Conservation (phyloP, 805 yeast genomes). For the Torulaspora microellipsoides region DNA sequence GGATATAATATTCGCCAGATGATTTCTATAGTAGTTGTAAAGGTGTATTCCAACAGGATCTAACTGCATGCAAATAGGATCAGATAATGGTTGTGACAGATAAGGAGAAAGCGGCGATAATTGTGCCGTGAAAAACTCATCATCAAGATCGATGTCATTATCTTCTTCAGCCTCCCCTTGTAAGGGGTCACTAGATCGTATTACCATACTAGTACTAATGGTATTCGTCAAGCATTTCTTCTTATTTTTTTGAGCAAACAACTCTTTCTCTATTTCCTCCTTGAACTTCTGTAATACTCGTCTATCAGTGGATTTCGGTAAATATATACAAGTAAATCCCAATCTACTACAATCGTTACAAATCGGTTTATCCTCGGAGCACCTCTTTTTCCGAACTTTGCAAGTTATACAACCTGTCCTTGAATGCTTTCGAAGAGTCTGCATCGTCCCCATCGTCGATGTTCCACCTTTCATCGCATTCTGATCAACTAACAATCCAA, state of each 20-base stretch:
- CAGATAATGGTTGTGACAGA: slow-evolving; percentile 20
- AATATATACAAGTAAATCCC: slow-evolving; percentile 66
- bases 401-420: slow-evolving; percentile 66
- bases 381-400: slow-evolving; percentile 64
- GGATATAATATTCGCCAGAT: slow-evolving; percentile 44
- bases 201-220: neutral
- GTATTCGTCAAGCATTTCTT: too few species aligned
- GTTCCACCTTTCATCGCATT: too few species aligned
- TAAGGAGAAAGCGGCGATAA: slow-evolving; percentile 5
- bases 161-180: neutral
- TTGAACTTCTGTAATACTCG: slow-evolving; percentile 26
- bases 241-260: slow-evolving; percentile 17
- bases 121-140: slow-evolving; percentile 3
- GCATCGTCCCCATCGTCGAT: neutral
- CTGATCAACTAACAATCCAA: too few species aligned
- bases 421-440: slow-evolving; percentile 31
- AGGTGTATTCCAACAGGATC: slow-evolving; percentile 43
- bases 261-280: slow-evolving; percentile 20
- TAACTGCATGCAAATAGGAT: slow-evolving; percentile 26
- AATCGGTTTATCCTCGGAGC: slow-evolving; percentile 66
- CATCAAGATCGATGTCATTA: neutral
- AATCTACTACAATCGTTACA: slow-evolving; percentile 66
- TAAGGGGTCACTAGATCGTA: neutral
- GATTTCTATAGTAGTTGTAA: slow-evolving; percentile 47
- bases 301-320: slow-evolving; percentile 40